Conservation (phyloP, 768 basidiomycete genomes). For the Leucosporidium creatinivorum region DNA sequence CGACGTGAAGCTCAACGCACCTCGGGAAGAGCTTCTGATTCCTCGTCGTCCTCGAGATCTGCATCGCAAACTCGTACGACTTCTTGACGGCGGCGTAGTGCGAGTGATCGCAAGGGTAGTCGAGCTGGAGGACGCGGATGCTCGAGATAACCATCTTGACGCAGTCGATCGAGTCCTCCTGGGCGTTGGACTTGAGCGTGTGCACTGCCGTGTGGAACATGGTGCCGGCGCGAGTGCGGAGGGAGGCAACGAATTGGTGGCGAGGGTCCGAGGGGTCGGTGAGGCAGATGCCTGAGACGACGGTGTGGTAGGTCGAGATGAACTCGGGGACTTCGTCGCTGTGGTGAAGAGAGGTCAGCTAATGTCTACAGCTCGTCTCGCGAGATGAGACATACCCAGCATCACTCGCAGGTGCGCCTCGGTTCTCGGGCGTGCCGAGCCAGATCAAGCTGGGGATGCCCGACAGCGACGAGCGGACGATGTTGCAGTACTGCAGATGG, state of each 20-base stretch:
- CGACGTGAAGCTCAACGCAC: slow-evolving; percentile 7
- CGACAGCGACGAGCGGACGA: slow-evolving; percentile 66
- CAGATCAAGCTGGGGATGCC: slow-evolving; percentile 63
- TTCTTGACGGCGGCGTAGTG: slow-evolving; percentile 35
- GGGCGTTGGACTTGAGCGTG: slow-evolving; percentile 61
- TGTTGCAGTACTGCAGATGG: slow-evolving; percentile 53
- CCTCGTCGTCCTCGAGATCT: slow-evolving; percentile 26
- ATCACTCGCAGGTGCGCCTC: slow-evolving; percentile 54
- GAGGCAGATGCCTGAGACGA: slow-evolving; percentile 62
- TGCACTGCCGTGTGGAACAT: slow-evolving; percentile 66
- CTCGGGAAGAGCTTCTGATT: slow-evolving; percentile 69
- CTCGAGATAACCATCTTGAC: slow-evolving; percentile 65
- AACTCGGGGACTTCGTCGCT: slow-evolving; percentile 72
- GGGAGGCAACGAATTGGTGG: slow-evolving; percentile 53
- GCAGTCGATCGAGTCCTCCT: slow-evolving; percentile 56
- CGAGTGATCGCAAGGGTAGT: slow-evolving; percentile 34
- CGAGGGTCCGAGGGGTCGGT: slow-evolving; percentile 60
- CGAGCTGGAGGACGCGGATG: slow-evolving; percentile 61
- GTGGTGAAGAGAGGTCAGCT: slow-evolving; percentile 4
- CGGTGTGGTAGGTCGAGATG: slow-evolving; percentile 57
- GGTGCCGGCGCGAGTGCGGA: slow-evolving; percentile 59
- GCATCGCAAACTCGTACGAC: slow-evolving; percentile 37
- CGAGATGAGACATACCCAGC: slow-evolving; percentile 58
- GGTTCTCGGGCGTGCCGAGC: slow-evolving; percentile 52
- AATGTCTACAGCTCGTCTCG: too few species aligned